Conservation (phyloP, 345 rosid genomes). For the Salix purpurea region DNA sequence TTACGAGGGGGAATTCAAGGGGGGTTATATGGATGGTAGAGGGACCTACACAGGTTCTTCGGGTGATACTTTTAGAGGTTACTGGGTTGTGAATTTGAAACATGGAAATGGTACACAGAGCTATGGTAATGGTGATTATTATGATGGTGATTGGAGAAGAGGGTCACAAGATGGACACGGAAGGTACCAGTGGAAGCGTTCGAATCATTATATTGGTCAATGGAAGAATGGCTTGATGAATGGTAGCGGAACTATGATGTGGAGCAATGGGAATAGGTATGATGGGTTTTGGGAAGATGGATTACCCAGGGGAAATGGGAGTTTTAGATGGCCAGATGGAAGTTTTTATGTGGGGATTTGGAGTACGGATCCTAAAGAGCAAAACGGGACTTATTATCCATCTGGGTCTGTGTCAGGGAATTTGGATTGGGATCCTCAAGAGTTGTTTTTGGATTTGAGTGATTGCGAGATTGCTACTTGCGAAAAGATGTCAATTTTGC, state of each 20-base stretch:
- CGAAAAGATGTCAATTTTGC: constrained; percentile 57
- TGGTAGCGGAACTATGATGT: constrained; percentile 81
- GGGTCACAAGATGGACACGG: constrained; percentile 90
- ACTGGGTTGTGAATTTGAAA: constrained; percentile 87
- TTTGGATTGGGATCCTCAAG: constrained; percentile 79
- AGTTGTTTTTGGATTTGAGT: constrained; percentile 51
- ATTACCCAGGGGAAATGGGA: constrained; percentile 85
- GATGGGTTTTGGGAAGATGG: constrained; percentile 94
- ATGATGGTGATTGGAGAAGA: constrained; percentile 86
- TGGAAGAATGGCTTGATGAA: constrained; percentile 72
- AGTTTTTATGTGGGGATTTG: constrained; percentile 86
- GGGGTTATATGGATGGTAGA: constrained; percentile 82
- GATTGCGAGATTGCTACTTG: constrained; percentile 58
- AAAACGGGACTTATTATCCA: constrained; percentile 79
- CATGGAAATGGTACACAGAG: constrained; percentile 71
- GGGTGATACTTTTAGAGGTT: constrained; percentile 69
- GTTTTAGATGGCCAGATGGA: constrained; percentile 63
- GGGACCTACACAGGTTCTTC: constrained; percentile 74
- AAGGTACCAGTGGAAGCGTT: constrained; percentile 80
- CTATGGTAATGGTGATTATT: constrained; percentile 72
- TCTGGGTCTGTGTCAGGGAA: constrained; percentile 44
- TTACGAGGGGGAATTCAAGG: constrained; percentile 91
- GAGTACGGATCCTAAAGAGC: constrained; percentile 76
- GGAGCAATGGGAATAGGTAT: constrained; percentile 78
- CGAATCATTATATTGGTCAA: constrained; percentile 69